Conservation (phyloP, 345 rosid species). For the Populus euphratica region DNA sequence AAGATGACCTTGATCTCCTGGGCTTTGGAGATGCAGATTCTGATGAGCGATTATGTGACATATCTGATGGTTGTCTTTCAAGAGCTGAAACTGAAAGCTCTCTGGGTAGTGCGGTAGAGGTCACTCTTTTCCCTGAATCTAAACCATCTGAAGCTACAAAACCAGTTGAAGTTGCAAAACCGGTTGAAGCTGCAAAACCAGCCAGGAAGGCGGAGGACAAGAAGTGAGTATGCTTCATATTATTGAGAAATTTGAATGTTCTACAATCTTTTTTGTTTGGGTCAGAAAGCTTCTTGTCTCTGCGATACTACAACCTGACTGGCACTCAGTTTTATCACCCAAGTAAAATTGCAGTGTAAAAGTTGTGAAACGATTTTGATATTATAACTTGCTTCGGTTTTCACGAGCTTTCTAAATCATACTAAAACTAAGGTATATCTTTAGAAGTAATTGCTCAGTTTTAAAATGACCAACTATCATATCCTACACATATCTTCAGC, state of each 20-base stretch:
- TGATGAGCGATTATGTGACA: slow-evolving; percentile 88
- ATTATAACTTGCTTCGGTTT: neutral
- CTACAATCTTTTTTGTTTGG: neutral
- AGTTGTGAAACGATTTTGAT: neutral
- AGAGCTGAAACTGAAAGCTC: slow-evolving; percentile 96
- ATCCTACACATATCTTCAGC: neutral
- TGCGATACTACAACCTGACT: neutral
- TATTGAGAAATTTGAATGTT: neutral
- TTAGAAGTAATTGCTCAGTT: neutral
- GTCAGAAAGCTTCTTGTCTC: neutral
- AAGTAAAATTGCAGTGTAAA: neutral
- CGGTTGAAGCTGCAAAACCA: slow-evolving; percentile 26
- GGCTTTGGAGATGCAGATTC: slow-evolving; percentile 70
- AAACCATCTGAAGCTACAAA: slow-evolving; percentile 32
- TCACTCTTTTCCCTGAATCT: slow-evolving; percentile 70
- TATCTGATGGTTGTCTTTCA: slow-evolving; percentile 84
- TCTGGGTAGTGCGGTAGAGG: slow-evolving; percentile 59
- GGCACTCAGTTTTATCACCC: neutral
- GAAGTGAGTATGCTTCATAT: slow-evolving; percentile 43
- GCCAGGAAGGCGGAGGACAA: slow-evolving; percentile 14
- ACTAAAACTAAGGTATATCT: neutral
- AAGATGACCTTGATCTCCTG: slow-evolving; percentile 67
- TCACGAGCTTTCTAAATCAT: neutral
- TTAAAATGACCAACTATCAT: neutral
- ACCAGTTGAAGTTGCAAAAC: slow-evolving; percentile 16